Evolutionary conservation across 805 yeast genomes (phyloP).

Genomic region (Diddensiella santjacobensis): DNA sequence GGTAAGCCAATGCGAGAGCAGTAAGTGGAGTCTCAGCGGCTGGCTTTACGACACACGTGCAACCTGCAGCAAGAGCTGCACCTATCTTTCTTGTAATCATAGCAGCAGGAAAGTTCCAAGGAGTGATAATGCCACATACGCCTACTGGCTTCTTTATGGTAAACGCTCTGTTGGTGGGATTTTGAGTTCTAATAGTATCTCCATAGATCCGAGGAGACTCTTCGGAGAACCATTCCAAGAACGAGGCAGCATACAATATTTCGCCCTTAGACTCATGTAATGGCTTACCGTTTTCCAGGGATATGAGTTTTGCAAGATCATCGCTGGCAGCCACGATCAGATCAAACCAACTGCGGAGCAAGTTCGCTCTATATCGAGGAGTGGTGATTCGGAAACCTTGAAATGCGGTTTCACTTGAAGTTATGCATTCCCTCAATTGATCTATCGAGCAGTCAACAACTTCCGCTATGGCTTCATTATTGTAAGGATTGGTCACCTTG

Average conservation of each 20-base stretch:
- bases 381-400: constrained; percentile 48
- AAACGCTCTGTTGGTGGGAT: constrained; percentile 44
- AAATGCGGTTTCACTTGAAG: constrained; percentile 54
- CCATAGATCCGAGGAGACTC: constrained; percentile 63
- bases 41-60: constrained; percentile 72
- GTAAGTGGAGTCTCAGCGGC: constrained; percentile 72
- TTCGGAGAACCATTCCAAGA: constrained; percentile 72
- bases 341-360: constrained; percentile 50
- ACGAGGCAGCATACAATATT: constrained; percentile 63
- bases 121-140: constrained; percentile 71
- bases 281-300: constrained; percentile 74
- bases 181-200: constrained; percentile 51
- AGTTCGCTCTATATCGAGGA: constrained; percentile 52
- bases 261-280: constrained; percentile 66
- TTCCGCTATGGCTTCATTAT: constrained; percentile 44
- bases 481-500: constrained; percentile 76
- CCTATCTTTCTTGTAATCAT: constrained; percentile 71
- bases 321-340: constrained; percentile 54
- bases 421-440: constrained; percentile 50
- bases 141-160: constrained; percentile 73
- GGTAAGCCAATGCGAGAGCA: constrained; percentile 60
- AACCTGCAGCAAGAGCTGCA: constrained; percentile 77
- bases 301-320: constrained; percentile 60
- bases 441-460: constrained; percentile 42
- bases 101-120: constrained; percentile 81